Percentiles rank a stretch among this genome's conserved stretches.
Conservation (phyloP, 345 rosid species). For the Psidium guajava region DNA sequence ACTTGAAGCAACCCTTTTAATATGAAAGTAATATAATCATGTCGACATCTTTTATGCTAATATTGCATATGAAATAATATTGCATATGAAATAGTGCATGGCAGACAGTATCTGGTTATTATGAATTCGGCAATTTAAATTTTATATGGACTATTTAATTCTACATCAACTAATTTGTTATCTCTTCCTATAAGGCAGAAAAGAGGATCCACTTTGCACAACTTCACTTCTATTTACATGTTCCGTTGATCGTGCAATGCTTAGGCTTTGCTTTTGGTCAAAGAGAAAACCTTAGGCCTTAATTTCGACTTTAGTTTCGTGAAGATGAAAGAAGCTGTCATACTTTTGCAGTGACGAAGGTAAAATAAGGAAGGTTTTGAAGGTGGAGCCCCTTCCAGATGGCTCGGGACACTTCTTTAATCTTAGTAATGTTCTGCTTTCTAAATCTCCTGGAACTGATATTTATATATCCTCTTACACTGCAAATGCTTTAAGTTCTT, state of each 20-base stretch:
- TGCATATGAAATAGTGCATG: not conserved
- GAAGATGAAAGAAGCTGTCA: not conserved
- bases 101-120: not conserved
- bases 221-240: not conserved
- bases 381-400: conserved; percentile 96
- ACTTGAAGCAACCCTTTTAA: not conserved
- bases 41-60: not conserved
- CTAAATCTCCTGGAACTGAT: not conserved
- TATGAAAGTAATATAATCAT: not conserved
- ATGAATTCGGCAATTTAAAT: not conserved
- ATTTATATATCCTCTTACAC: not conserved
- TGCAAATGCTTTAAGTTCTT: not conserved
- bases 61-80: not conserved
- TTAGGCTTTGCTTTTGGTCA: not conserved
- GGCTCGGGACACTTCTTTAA: conserved; percentile 86
- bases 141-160: not conserved
- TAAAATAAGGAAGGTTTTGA: conserved; percentile 80
- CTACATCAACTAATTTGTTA: not conserved
- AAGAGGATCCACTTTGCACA: not conserved
- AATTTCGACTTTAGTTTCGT: not conserved
- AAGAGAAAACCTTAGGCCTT: not conserved
- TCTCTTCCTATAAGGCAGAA: not conserved
- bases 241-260: not conserved
- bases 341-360: conserved; percentile 71
- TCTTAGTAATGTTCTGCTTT: conserved; percentile 48